A percentile compares a stretch with the other conserved stretches of the same genome.
Evolutionary conservation across 768 basidiomycete species (phyloP).

Genomic region (Lepiota venenata): DNA sequence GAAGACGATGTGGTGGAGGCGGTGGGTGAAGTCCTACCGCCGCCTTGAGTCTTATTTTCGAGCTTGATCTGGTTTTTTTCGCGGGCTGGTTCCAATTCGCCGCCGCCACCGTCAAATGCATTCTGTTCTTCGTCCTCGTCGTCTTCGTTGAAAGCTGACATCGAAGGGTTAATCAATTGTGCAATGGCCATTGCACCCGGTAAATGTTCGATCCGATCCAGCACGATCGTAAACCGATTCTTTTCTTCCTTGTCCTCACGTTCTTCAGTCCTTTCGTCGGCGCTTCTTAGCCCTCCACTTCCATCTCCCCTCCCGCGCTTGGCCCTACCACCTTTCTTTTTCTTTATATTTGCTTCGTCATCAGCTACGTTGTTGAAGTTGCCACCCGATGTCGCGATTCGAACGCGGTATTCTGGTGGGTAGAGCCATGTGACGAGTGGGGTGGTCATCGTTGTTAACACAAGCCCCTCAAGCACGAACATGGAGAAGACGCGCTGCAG

Average conservation of each 20-base stretch:
- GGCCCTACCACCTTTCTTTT: too few relatives aligned
- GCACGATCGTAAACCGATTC: conserved; percentile 74
- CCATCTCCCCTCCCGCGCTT: too few relatives aligned
- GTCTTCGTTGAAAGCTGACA: conserved; percentile 10
- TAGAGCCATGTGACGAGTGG: conserved; percentile 68
- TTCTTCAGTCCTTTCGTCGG: too few relatives aligned
- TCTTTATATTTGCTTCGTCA: conserved; percentile 11
- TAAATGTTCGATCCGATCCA: conserved; percentile 88
- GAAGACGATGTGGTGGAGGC: not conserved
- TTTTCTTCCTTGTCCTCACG: conserved; percentile 30
- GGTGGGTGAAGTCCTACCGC: not conserved
- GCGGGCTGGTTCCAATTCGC: not conserved
- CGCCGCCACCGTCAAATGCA: not conserved
- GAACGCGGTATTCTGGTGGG: conserved; percentile 56
- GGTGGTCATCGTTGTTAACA: conserved; percentile 85
- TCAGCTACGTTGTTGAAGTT: conserved; percentile 45
- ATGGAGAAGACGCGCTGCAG: conserved; percentile 78
- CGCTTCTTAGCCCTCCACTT: too few relatives aligned
- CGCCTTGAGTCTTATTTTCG: not conserved
- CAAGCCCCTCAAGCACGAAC: conserved; percentile 86
- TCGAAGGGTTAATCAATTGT: conserved; percentile 63
- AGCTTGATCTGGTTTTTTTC: not conserved
- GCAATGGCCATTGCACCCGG: conserved; percentile 88
- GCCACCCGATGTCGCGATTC: conserved; percentile 41
- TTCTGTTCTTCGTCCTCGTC: not conserved